Evolutionary conservation across 306 rosid genomes (phyloP).

Genomic region (peach (Prunus persica)): DNA sequence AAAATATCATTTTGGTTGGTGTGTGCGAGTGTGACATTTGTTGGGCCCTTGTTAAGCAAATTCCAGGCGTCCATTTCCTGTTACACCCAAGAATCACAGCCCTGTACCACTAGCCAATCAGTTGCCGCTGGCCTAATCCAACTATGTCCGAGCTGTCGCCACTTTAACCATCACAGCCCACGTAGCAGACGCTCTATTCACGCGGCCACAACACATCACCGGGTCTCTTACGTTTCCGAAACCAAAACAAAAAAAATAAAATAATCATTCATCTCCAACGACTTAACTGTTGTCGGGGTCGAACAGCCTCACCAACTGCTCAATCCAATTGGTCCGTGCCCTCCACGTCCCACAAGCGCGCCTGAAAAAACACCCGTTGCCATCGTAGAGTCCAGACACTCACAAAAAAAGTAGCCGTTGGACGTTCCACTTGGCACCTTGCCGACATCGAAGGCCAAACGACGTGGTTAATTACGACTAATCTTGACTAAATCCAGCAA

Average conservation of each 20-base stretch:
- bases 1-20: background rate
- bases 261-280: background rate
- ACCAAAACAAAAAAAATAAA: background rate
- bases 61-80: background rate
- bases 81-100: background rate
- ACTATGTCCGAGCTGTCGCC: conserved; percentile 4
- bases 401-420: conserved; percentile 51
- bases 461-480: background rate
- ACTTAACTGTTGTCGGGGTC: background rate
- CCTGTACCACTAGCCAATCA: background rate
- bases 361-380: background rate
- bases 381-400: background rate
- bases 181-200: conserved; percentile 38
- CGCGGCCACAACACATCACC: conserved; percentile 21
- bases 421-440: conserved; percentile 7
- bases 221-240: background rate
- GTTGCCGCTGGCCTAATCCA: background rate
- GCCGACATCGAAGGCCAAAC: conserved; percentile 34
- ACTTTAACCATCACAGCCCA: conserved; percentile 2
- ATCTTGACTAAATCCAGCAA: background rate
- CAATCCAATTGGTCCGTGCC: background rate
- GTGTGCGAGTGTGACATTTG: background rate
- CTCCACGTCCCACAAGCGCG: conserved; percentile 2
- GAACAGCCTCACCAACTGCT: background rate
- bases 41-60: background rate